Evolutionary conservation across 2,329 filamentous ascomycete genomes (phyloP), one percentile per base, ranked within the genome.

Genomic region (Zymoseptoria ardabiliae): DNA sequence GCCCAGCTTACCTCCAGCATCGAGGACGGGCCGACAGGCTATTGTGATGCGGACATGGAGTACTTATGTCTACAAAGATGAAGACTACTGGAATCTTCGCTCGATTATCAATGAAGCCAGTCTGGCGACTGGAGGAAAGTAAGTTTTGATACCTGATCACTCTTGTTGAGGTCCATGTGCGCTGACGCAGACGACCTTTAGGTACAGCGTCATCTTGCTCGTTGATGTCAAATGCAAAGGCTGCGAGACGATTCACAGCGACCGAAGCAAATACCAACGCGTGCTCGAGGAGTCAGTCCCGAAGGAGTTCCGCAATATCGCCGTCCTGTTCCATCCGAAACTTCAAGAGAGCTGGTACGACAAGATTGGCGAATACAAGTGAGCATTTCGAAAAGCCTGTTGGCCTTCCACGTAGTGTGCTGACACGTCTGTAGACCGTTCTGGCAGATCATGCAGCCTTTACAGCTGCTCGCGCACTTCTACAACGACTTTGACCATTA

Each of bases 401-500:
- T 6, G 13, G 4, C 13, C 11, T 4, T n/a, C 35, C 11, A 17
- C 13, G 17, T 4, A n/a, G 11, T 4, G 17, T 45, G 17, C 4
- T 45, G 35, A 45, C 35, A 45, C 17, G n/a, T n/a, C 2, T 45
- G 35, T 17, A 58, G 59, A 22, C 76, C 30, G 73, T 76, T 63
- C 62, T 77, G 74, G 73, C 86, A 89, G 69, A 89, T 86, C 78
- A 78, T 89, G 63, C 63, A 66, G 61, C 86, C 86, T 4, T 79
- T 90, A 1, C 88, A 91, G 70, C 85, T 86, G 71, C 90, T 91
- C 68, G 83, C 84, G 58, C 81, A 87, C 66, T 86, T 88, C 58
- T 86, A 90, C 67, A 88, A 88, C 0, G 85, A 91, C 66, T 93
- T 88, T 64, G 87, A 91, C 64, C 90, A 83, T 67, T 81, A 89